Conservation (phyloP, 345 rosid genomes). For the Citropsis articulata region DNA sequence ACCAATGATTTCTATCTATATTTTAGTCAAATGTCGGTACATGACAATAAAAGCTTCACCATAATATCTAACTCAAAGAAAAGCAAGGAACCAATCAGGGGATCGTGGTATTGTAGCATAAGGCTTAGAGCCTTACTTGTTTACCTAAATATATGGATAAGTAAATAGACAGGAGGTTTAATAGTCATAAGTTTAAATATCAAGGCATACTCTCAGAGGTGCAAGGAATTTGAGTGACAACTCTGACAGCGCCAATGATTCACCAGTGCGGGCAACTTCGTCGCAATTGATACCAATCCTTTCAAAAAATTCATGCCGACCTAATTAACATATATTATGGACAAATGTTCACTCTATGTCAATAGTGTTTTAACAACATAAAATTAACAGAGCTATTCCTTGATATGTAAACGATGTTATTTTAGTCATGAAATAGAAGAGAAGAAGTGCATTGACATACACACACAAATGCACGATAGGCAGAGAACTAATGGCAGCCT, state of each 20-base stretch:
- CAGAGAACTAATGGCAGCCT: background rate
- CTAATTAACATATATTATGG: constrained; percentile 28
- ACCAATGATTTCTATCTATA: background rate
- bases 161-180: background rate
- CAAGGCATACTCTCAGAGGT: constrained; percentile 57
- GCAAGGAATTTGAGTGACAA: constrained; percentile 72
- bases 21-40: background rate
- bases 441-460: background rate
- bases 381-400: background rate
- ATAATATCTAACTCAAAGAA: background rate
- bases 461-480: background rate
- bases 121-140: background rate
- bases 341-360: constrained; percentile 1
- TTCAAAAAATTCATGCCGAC: constrained; percentile 78
- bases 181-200: background rate
- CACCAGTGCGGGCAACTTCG: constrained; percentile 65
- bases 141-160: background rate
- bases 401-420: background rate
- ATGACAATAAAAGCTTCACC: background rate
- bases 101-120: background rate
- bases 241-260: constrained; percentile 71
- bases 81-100: background rate
- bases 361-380: constrained; percentile 2
- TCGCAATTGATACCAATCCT: constrained; percentile 66
- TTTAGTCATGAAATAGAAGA: background rate